Conservation (phyloP, 768 basidiomycete genomes). For the Cyathus striatus region DNA sequence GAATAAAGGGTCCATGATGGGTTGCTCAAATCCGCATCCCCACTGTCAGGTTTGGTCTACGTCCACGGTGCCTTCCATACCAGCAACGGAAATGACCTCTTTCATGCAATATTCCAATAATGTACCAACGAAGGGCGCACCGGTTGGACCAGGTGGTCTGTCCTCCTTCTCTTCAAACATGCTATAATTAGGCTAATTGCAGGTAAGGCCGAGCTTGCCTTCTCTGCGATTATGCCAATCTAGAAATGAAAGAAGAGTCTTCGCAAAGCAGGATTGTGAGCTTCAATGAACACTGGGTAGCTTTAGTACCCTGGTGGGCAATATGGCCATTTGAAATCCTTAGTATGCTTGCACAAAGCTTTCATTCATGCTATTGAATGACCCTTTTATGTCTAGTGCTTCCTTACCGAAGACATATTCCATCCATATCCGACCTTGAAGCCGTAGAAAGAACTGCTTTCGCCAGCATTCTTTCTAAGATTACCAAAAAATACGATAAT, state of each 20-base stretch:
- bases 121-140: conserved; percentile 34
- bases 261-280: conserved; percentile 62
- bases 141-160: conserved; percentile 46
- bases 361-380: conserved; percentile 3
- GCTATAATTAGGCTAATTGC: no score
- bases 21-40: conserved; percentile 91
- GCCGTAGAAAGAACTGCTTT: conserved; percentile 57
- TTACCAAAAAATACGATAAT: conserved; percentile 72
- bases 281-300: conserved; percentile 76
- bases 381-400: conserved; percentile 61
- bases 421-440: conserved; percentile 59
- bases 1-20: conserved; percentile 95
- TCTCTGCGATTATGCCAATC: conserved; percentile 74
- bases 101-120: conserved; percentile 44
- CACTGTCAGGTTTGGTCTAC: conserved; percentile 90
- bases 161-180: not conserved
- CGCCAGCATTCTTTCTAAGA: conserved; percentile 58
- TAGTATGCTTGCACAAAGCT: conserved; percentile 25
- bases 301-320: conserved; percentile 93
- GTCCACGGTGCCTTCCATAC: conserved; percentile 64
- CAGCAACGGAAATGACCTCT: conserved; percentile 59
- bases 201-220: conserved; percentile 56
- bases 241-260: conserved; percentile 41
- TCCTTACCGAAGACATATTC: conserved; percentile 74
- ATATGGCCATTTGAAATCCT: conserved; percentile 89